phyloP scores from a whole-genome alignment of 768 basidiomycete genomes.

The Sutorius australiensis region DNA sequence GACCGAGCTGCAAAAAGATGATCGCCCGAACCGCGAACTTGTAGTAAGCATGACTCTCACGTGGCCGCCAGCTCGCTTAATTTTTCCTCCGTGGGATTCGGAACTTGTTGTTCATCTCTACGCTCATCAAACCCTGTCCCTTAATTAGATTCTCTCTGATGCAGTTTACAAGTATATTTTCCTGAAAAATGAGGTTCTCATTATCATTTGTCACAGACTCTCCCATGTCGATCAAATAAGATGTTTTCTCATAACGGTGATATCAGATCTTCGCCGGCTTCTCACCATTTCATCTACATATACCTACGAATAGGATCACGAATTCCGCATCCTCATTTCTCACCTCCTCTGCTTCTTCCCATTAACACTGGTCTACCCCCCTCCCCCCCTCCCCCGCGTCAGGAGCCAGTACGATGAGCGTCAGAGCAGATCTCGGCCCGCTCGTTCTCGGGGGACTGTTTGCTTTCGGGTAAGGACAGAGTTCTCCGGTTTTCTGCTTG shows the following conservation, averaged over 20 bases:
- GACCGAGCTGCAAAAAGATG: no score
- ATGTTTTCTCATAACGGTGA: neutral
- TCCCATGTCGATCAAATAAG: neutral
- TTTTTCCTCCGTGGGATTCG: no score
- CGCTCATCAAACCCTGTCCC: no score
- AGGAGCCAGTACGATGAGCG: neutral
- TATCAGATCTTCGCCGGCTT: neutral
- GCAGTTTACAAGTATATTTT: neutral
- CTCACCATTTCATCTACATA: conserved; percentile 2
- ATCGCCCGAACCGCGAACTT: no score
- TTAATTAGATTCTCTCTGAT: neutral
- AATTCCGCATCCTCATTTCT: neutral
- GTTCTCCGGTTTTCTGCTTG: neutral
- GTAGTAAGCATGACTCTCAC: no score
- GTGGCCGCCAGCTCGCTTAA: no score
- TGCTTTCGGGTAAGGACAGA: conserved; percentile 16
- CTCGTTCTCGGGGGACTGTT: conserved; percentile 24
- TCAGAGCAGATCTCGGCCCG: conserved; percentile 13
- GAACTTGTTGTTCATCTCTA: no score
- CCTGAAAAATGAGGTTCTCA: neutral
- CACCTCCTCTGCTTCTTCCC: neutral
- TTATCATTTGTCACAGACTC: neutral
- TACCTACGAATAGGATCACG: neutral
- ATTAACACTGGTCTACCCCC: neutral
- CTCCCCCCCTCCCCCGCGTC: conserved; percentile 3